These are phyloP conservation scores for Candolleomyces aberdarensis DNA, from an alignment of 768 basidiomycete genomes.

Conservation along the genomic window DNA sequence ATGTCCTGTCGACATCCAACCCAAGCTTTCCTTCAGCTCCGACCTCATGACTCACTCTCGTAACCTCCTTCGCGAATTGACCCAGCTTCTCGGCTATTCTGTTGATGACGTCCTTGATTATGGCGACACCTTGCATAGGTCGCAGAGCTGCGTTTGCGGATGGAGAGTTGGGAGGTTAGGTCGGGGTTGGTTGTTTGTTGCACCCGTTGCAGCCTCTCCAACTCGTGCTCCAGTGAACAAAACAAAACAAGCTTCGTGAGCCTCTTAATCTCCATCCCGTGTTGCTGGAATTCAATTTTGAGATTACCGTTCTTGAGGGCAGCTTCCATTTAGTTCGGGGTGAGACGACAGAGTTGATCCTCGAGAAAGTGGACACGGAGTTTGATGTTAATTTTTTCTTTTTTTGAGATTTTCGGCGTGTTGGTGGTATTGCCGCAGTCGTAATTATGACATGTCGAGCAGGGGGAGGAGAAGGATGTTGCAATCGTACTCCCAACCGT, in stretches of 20 bases:
- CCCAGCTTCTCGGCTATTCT: slow-evolving; percentile 62
- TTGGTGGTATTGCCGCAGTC: slow-evolving; percentile 32
- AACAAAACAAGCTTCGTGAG: slow-evolving; percentile 84
- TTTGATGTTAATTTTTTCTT: slow-evolving; percentile 94
- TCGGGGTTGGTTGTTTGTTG: slow-evolving; percentile 69
- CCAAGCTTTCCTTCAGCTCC: slow-evolving; percentile 83
- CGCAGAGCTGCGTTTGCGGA: slow-evolving; percentile 52
- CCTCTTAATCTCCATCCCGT: slow-evolving; percentile 88
- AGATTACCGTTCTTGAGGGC: slow-evolving; percentile 90
- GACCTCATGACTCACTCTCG: slow-evolving; percentile 81
- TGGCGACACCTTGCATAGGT: slow-evolving; percentile 66
- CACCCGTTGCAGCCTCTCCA: slow-evolving; percentile 70
- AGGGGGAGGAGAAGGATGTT: background rate
- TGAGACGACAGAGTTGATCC: slow-evolving; percentile 84
- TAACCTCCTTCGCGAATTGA: slow-evolving; percentile 90
- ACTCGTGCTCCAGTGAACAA: slow-evolving; percentile 79
- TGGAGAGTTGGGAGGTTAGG: slow-evolving; percentile 66
- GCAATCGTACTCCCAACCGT: slow-evolving; percentile 38
- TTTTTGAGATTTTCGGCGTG: slow-evolving; percentile 81
- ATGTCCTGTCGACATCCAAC: slow-evolving; percentile 87
- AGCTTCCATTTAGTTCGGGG: slow-evolving; percentile 90
- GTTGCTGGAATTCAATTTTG: slow-evolving; percentile 88
- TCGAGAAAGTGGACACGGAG: slow-evolving; percentile 94
- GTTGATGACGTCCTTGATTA: slow-evolving; percentile 73
- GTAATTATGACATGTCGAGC: background rate